These are phyloP conservation scores for Fagus sylvatica DNA, from an alignment of 306 rosid species.

Conservation along the genomic window DNA sequence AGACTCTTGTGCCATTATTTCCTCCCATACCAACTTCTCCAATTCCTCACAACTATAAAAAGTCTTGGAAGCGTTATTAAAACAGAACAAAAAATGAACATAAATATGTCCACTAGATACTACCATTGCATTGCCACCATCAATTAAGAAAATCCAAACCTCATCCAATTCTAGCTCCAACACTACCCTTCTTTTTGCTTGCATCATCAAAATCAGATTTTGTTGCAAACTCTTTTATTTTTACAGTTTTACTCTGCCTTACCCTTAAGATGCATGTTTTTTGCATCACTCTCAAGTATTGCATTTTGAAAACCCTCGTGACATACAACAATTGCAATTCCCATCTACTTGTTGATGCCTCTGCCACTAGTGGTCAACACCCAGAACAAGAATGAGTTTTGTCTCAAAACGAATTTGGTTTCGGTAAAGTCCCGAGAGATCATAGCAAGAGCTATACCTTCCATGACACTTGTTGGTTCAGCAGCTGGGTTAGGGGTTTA, in stretches of 20 bases:
- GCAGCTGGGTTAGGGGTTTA: no score
- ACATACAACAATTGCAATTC: no score
- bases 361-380: no score
- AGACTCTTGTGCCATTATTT: slow-evolving; percentile 40
- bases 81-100: slow-evolving; percentile 24
- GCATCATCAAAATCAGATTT: slow-evolving; percentile 57
- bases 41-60: slow-evolving; percentile 20
- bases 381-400: no score
- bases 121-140: slow-evolving; percentile 35
- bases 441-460: no score
- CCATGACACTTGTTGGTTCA: no score
- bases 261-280: background rate
- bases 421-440: no score
- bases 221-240: slow-evolving; percentile 48
- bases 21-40: slow-evolving; percentile 51
- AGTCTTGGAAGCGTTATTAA: no score
- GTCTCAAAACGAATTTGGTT: no score
- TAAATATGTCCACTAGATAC: slow-evolving; percentile 24
- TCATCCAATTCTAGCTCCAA: slow-evolving; percentile 60
- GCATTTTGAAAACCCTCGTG: no score
- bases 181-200: slow-evolving; percentile 49
- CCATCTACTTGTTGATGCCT: no score
- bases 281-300: no score
- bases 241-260: slow-evolving; percentile 35
- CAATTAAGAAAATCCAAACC: slow-evolving; percentile 59